Conservation (phyloP, 768 basidiomycete genomes). For the Paxillus rubicundulus region DNA sequence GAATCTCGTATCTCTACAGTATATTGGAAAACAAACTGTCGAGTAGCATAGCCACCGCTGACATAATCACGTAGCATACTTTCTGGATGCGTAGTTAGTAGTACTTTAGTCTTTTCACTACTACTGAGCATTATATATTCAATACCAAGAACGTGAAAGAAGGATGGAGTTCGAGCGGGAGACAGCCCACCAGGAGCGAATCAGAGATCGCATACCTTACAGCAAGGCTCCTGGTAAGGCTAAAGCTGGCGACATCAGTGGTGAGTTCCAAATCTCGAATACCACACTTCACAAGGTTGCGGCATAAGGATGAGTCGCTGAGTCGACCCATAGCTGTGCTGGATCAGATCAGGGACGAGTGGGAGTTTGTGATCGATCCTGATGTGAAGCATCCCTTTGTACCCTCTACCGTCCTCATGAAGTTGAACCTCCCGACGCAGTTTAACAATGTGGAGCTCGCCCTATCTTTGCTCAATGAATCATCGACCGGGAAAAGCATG, state of each 20-base stretch:
- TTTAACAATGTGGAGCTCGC: slow-evolving; percentile 96
- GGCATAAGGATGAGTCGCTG: background rate
- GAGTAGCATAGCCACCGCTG: no score
- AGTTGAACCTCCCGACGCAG: slow-evolving; percentile 35
- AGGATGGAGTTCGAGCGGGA: slow-evolving; percentile 63
- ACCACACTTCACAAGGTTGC: background rate
- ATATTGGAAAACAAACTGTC: no score
- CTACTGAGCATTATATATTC: no score
- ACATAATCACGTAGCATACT: no score
- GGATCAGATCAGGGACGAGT: slow-evolving; percentile 83
- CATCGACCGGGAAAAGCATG: slow-evolving; percentile 69
- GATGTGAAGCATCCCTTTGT: slow-evolving; percentile 51
- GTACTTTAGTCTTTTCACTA: no score
- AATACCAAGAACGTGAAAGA: slow-evolving; percentile 55
- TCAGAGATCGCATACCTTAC: slow-evolving; percentile 65
- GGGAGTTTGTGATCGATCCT: slow-evolving; percentile 83
- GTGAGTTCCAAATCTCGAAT: slow-evolving; percentile 41
- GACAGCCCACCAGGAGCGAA: slow-evolving; percentile 62
- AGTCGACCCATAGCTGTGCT: slow-evolving; percentile 57
- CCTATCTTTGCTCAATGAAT: slow-evolving; percentile 79
- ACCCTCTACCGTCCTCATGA: slow-evolving; percentile 1
- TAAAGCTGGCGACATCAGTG: slow-evolving; percentile 81
- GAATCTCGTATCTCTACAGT: no score
- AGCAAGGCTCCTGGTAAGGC: slow-evolving; percentile 50
- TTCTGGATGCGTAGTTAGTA: no score